Base-by-base conservation (phyloP, 2,329 filamentous ascomycete species). In the Claviceps spartinae region DNA sequence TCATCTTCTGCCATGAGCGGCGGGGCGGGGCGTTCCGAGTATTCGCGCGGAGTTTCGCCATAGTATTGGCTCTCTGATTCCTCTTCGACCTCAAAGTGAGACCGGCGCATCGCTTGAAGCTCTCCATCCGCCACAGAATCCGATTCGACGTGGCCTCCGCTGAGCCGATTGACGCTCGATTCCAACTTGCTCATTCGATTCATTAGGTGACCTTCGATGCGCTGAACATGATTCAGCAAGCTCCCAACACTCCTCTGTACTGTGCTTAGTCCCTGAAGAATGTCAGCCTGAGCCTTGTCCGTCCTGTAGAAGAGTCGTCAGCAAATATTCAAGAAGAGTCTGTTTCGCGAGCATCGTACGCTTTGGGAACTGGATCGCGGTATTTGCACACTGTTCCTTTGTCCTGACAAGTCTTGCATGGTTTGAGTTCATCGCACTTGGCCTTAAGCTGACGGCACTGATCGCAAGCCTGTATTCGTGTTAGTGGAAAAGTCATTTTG, bases 401-500 rank as follows among this genome's bases (percentile, higher is more conserved):
- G 59, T 97, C 90, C 60, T 85, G 85, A 66, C 93, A 98, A 61
- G 84, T 88, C 63, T 88, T 91, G 60, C 86, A 85, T 2, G 86
- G 89, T 58, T 85, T 82, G 11, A 83, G 82, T 71, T 95, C 89
- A 61, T 95, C 88, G 65, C 89, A 95, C 68, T 95, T 95, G 14
- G 88, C 88, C 67, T 95, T 95, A 41, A 91, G 77, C 55, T 86
- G 79, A 54, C 89, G 82, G 68, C 89, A 95, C 66, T 85, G 87
- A 62, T 95, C 89, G 67, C 93, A 98, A 40, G 93, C 93, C 83
- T 95, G 60, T 44, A 36, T 16, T 18, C 14, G 6, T 22, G 54
- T 61, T 48, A 60, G 58, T 41, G 8, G 1, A 26, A 16, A 14
- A 11, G 9, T 18, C 5, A 47, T 8, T 20, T 45, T 18, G 13